Evolutionary conservation across 208 protist genomes (phyloP), one percentile per base, ranked within the genome.

Genomic region (Leptomonas pyrrhocoris): DNA sequence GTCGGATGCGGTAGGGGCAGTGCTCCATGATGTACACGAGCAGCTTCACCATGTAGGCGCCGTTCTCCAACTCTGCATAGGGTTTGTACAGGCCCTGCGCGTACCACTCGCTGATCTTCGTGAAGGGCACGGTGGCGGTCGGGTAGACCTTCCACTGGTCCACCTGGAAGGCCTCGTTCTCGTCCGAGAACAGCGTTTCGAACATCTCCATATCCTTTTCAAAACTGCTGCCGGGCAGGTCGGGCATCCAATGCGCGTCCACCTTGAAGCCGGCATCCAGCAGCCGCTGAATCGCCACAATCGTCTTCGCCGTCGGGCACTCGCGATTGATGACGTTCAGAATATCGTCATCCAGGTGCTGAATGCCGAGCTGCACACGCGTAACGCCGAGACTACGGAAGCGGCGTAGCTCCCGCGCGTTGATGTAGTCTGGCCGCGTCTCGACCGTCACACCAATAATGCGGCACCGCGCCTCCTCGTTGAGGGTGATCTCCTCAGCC

Each of bases 81-180:
- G 95, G 95, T 70, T 97, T 96, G 82, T 99, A 99, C 30, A 77
- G 73, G 2, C 97, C 97, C 64, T 92, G 92, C 60, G 90, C 86
- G 91, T 99, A 99, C 74, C 98, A 98, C 71, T 99, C 96, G 51
- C 97, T 97, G 70, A 98, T 94, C 61, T 92, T 93, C n/a, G 99
- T 99, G 74, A 98, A 99, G 25, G 99, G 94, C 46, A 99, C 99
- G 8, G 99, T 99, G 2, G 99, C 88, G 2, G 97, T 99, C 31
- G 99, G 99, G 85, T 99, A 99, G 6, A 99, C 84, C 80, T 99
- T 99, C 74, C 99, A 95, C 60, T 99, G 99, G 72, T 99, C 99
- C 19, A 98, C 90, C 68, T 99, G 93, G 68, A 99, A 99, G 21
- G 68, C 81, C 58, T 98, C 96, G 66, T 97, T 95, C 23, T 96